Percentiles rank a stretch among this genome's conserved stretches.
Conservation (phyloP, 305 asterid species). For the Fraxinus nigra region DNA sequence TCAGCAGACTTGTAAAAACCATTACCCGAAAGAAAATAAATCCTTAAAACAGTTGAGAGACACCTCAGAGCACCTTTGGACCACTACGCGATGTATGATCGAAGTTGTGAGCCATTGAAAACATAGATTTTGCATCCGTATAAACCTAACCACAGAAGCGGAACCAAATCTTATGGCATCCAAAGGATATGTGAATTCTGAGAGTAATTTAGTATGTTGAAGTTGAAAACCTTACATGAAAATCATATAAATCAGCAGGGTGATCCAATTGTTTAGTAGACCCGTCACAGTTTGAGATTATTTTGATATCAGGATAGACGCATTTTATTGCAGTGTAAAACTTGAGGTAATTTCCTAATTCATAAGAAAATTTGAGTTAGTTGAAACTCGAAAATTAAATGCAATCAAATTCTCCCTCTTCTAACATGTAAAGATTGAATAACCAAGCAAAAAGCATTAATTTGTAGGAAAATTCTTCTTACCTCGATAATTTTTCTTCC, state of each 20-base stretch:
- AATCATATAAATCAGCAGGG: constrained; percentile 88
- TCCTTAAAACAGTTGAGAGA: constrained; percentile 3
- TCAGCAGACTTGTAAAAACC: constrained; percentile 1
- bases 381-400: background rate
- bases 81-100: constrained; percentile 62
- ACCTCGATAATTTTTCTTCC: constrained; percentile 62
- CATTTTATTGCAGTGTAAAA: constrained; percentile 49
- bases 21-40: background rate
- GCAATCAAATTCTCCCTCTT: background rate
- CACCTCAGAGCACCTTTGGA: constrained; percentile 61
- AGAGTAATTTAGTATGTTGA: background rate
- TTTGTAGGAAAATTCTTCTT: constrained; percentile 10
- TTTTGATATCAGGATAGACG: constrained; percentile 49
- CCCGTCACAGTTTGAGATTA: constrained; percentile 83
- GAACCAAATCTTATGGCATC: background rate
- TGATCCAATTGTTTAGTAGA: constrained; percentile 60
- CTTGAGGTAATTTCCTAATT: constrained; percentile 55
- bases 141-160: constrained; percentile 49
- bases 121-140: constrained; percentile 58
- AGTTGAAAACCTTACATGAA: constrained; percentile 56
- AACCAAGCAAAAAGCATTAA: background rate
- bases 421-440: background rate
- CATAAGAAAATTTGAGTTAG: background rate
- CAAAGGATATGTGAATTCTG: background rate
- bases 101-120: constrained; percentile 59